These are phyloP conservation scores for Pseudozyma tsukubaensis DNA, from an alignment of 1,284 basidiomycete species.

Conservation along the genomic window DNA sequence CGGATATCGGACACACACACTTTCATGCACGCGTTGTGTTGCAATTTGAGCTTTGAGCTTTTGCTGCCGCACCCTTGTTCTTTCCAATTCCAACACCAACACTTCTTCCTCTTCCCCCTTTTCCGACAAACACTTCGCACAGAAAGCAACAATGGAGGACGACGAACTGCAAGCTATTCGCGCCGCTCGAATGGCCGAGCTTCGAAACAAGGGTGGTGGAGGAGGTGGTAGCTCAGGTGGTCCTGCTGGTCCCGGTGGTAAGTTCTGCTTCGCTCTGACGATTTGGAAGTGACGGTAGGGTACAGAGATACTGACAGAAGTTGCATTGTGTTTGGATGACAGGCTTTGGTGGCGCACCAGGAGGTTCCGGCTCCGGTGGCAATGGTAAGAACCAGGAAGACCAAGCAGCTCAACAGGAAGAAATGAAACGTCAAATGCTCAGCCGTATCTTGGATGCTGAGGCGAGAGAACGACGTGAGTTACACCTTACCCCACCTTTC, in stretches of 20 bases:
- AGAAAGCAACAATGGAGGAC: slow-evolving; percentile 63
- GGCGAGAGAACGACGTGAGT: slow-evolving; percentile 90
- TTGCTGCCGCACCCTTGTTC: neutral
- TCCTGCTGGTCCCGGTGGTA: slow-evolving; percentile 20
- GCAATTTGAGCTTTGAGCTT: slow-evolving; percentile 4
- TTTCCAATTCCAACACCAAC: slow-evolving; percentile 11
- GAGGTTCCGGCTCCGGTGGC: slow-evolving; percentile 68
- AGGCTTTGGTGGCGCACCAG: slow-evolving; percentile 25
- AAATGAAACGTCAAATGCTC: slow-evolving; percentile 76
- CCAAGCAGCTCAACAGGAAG: slow-evolving; percentile 68
- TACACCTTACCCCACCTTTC: neutral
- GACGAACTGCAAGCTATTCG: slow-evolving; percentile 68
- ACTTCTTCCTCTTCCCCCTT: no score
- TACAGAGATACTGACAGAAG: neutral
- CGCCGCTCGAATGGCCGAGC: slow-evolving; percentile 64
- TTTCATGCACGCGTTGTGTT: neutral
- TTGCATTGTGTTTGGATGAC: neutral
- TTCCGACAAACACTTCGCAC: no score
- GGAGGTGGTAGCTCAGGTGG: slow-evolving; percentile 27
- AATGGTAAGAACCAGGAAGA: slow-evolving; percentile 63
- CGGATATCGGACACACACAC: slow-evolving; percentile 4
- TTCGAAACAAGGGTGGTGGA: slow-evolving; percentile 44
- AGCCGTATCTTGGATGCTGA: slow-evolving; percentile 86
- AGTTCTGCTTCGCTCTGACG: neutral
- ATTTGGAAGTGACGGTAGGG: neutral